A percentile compares a stretch with the other conserved stretches of the same genome.
Evolutionary conservation across 257 asterid genomes (phyloP).

Genomic region (Solanum pimpinellifolium): DNA sequence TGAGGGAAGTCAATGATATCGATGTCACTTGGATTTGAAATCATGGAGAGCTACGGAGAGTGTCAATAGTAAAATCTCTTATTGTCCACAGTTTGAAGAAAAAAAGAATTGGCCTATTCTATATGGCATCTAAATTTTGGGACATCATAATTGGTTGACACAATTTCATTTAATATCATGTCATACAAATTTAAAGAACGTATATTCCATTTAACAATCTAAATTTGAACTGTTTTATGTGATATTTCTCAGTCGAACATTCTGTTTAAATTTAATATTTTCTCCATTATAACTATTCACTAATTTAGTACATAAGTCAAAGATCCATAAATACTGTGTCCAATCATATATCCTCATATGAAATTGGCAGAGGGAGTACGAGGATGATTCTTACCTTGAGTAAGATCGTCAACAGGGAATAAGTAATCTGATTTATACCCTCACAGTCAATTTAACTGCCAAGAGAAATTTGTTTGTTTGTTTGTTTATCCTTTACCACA

Average conservation of each 20-base stretch:
- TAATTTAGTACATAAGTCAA: not conserved
- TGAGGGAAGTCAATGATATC: not conserved
- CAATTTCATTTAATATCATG: not conserved
- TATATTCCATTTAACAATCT: not conserved
- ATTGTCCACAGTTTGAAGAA: not conserved
- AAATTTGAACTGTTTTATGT: not conserved
- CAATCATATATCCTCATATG: not conserved
- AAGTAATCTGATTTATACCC: not conserved
- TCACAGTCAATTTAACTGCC: not conserved
- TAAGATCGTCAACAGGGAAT: not conserved
- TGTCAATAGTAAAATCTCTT: not conserved
- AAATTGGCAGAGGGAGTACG: not conserved
- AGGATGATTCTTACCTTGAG: not conserved
- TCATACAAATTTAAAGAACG: not conserved
- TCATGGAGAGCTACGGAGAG: not conserved
- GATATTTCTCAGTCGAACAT: not conserved
- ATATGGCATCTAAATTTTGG: not conserved
- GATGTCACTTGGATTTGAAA: not conserved
- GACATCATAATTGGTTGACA: not conserved
- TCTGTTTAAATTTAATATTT: not conserved
- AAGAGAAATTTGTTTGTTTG: not conserved
- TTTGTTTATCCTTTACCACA: not conserved
- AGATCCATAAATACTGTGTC: not conserved
- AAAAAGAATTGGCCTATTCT: not conserved
- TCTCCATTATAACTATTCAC: not conserved